Base-by-base conservation (phyloP, 306 rosid genomes). In the Lathyrus aphaca region DNA sequence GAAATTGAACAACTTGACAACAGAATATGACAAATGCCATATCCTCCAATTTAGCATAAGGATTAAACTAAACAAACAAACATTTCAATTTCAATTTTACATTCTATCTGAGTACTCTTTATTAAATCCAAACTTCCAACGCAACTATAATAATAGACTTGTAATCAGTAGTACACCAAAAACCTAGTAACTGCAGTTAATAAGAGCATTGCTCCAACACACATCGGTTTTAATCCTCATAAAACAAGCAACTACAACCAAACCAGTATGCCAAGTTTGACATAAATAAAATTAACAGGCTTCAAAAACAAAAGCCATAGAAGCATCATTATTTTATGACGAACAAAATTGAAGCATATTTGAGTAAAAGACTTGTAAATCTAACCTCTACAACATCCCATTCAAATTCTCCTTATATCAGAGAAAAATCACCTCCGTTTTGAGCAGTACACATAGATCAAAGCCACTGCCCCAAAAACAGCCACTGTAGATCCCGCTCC, bases 261-360 rank as follows among this genome's bases (percentile, higher is more conserved):
- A 78, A 85, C 81, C 69, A 69, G 82, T 71, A 79, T 79, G 79
- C 56, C 78, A 77, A 62, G 37, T 46, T 75, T 19, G 25, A 73
- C 60, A 37, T 40, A 38, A 57, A 62, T 35, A 79, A 80, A 71
- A 85, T 72, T 71, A 71, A 73, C 54, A 59, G 81, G 86, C 90
- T 82, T 49, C 3, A 37, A 32, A 74, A 78, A 72, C 73, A 73
- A 82, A 61, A 76, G 83, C 86, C 87, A 73, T 18, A 57, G 74
- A 62, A 77, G 44, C 77, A 79, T 55, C 17, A 53, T 53, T 77
- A 68, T 79, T 79, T 49, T 9, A 73, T 32, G 42, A 73, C 79
- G 74, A 80, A 69, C 97, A 90, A 93, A 93, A 93, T 61, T 88
- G 91, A 82, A 83, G 77, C 74, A 77, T 68, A 58, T 71, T 73